Evolutionary conservation across 2,329 filamentous ascomycete species (phyloP).

Genomic region (Xylariaceae sp.): DNA sequence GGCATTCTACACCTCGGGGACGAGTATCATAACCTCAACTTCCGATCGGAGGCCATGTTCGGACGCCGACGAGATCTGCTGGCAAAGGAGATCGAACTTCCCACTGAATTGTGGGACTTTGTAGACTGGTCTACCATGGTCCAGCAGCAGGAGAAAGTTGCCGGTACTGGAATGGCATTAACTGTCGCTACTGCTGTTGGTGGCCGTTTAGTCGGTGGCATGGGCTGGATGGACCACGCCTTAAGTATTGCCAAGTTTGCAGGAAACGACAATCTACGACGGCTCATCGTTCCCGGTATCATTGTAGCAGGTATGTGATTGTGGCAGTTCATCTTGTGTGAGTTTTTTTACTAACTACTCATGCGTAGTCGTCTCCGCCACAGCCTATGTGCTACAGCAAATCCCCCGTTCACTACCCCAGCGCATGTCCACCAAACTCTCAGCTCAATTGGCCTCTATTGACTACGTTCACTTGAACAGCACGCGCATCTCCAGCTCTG

Average conservation of each 20-base stretch:
- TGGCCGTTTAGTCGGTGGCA: slow-evolving; percentile 73
- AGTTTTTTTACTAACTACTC: slow-evolving; percentile 14
- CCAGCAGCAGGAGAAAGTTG: slow-evolving; percentile 90
- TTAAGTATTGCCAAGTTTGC: slow-evolving; percentile 76
- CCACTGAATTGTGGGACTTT: slow-evolving; percentile 89
- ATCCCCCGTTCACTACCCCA: slow-evolving; percentile 87
- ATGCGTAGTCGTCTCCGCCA: slow-evolving; percentile 61
- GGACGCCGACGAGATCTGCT: slow-evolving; percentile 74
- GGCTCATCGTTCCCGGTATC: slow-evolving; percentile 75
- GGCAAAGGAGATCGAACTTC: slow-evolving; percentile 79
- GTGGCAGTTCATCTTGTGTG: no score
- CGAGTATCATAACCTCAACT: slow-evolving; percentile 79
- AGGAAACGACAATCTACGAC: slow-evolving; percentile 75
- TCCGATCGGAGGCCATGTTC: slow-evolving; percentile 94
- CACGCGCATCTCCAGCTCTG: slow-evolving; percentile 75
- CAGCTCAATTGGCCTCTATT: slow-evolving; percentile 70
- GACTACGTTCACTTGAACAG: slow-evolving; percentile 94
- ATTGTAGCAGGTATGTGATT: slow-evolving; percentile 67
- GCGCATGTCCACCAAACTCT: slow-evolving; percentile 80
- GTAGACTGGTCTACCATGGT: slow-evolving; percentile 80
- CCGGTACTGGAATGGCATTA: slow-evolving; percentile 89
- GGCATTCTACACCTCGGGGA: slow-evolving; percentile 85
- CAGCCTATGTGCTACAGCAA: slow-evolving; percentile 77
- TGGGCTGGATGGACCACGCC: slow-evolving; percentile 85
- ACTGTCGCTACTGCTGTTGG: slow-evolving; percentile 86